Conservation (phyloP, 306 rosid species). For the Oxytropis ochrocephala region DNA sequence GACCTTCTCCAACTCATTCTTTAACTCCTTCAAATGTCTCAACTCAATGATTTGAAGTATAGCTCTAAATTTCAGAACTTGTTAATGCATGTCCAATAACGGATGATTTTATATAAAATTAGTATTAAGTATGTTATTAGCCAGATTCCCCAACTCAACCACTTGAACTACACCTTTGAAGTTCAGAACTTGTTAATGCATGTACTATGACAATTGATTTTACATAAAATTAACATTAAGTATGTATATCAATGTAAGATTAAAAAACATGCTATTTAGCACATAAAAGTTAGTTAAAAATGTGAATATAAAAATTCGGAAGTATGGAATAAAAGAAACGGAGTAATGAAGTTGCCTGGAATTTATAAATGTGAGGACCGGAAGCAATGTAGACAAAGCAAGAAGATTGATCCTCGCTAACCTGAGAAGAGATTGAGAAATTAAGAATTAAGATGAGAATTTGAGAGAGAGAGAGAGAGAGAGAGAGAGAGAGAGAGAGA, state of each 20-base stretch:
- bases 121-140: too few relatives aligned
- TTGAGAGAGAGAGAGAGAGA: background rate
- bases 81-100: background rate
- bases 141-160: too few relatives aligned
- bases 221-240: background rate
- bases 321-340: background rate
- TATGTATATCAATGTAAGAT: background rate
- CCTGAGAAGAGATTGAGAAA: constrained; percentile 29
- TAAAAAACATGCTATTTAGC: background rate
- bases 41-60: too few relatives aligned
- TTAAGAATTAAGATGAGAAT: background rate
- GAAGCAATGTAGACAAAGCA: constrained; percentile 73
- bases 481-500: background rate
- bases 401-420: constrained; percentile 31
- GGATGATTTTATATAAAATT: background rate
- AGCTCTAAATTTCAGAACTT: background rate
- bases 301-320: background rate
- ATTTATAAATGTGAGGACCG: constrained; percentile 55
- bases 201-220: background rate
- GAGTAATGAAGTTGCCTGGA: constrained; percentile 39
- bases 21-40: too few relatives aligned
- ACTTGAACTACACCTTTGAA: background rate
- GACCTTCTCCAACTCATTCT: too few relatives aligned
- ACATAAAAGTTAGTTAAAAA: background rate
- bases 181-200: background rate